A percentile compares a stretch with the other conserved stretches of the same genome.
Evolutionary conservation across 1,139 yeast genomes (phyloP).

Genomic region (Scheffersomyces cryptocercus): DNA sequence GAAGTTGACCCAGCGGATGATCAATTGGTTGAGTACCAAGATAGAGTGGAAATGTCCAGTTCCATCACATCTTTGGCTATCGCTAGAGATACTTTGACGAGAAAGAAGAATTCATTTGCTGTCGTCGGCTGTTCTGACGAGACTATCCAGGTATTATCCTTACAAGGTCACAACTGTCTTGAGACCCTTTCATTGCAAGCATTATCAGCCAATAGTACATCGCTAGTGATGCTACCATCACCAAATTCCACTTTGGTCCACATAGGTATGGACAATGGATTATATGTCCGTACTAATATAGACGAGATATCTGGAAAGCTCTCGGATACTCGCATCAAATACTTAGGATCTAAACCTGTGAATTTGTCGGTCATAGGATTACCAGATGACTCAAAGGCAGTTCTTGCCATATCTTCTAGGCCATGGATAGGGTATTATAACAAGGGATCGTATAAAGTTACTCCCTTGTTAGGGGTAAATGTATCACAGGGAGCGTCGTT

Average conservation of each 20-base stretch:
- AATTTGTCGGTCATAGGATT: conserved; percentile 39
- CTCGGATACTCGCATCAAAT: conserved; percentile 68
- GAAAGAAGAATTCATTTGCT: conserved; percentile 54
- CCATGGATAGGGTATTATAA: conserved; percentile 39
- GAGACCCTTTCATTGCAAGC: conserved; percentile 69
- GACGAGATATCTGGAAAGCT: conserved; percentile 65
- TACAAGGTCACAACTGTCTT: conserved; percentile 62
- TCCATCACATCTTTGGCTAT: conserved; percentile 56
- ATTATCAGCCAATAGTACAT: conserved; percentile 57
- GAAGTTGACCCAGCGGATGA: conserved; percentile 68
- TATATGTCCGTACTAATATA: conserved; percentile 64
- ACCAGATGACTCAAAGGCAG: conserved; percentile 21
- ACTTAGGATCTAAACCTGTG: conserved; percentile 70
- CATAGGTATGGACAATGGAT: conserved; percentile 81
- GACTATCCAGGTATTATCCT: conserved; percentile 68
- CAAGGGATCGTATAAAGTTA: conserved; percentile 32
- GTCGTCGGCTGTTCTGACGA: conserved; percentile 74
- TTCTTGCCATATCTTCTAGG: conserved; percentile 45
- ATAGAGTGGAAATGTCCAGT: conserved; percentile 54
- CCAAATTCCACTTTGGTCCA: conserved; percentile 43
- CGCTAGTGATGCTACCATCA: conserved; percentile 41
- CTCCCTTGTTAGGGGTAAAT: conserved; percentile 40
- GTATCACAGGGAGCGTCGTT: conserved; percentile 50
- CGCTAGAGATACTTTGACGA: conserved; percentile 44
- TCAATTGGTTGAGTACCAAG: conserved; percentile 69